A percentile compares a stretch with the other conserved stretches of the same genome.
Evolutionary conservation across 169 alveolate species (phyloP).

Genomic region (Plasmodium blacklocki): DNA sequence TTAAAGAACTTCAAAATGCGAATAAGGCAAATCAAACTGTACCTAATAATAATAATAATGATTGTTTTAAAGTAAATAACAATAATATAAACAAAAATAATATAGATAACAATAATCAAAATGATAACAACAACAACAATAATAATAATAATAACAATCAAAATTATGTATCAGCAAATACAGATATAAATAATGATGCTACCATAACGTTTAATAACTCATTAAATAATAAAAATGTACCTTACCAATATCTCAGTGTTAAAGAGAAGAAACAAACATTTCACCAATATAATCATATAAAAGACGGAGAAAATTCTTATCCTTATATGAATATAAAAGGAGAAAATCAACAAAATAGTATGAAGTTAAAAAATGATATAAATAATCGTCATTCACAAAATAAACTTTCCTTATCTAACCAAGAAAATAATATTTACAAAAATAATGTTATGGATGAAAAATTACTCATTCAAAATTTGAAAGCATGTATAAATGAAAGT

Average conservation of each 20-base stretch:
- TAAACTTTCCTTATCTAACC: background rate
- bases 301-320: background rate
- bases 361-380: background rate
- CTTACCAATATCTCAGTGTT: too few relatives aligned
- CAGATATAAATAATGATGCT: background rate
- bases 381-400: background rate
- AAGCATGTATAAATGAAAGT: slow-evolving; percentile 1
- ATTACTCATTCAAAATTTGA: background rate
- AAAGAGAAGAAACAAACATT: too few relatives aligned
- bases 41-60: background rate
- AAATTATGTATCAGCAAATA: background rate
- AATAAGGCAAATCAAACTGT: too few relatives aligned
- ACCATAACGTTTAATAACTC: background rate
- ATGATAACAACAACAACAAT: background rate
- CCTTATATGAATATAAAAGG: background rate
- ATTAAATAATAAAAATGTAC: background rate
- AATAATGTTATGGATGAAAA: background rate
- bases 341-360: background rate
- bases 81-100: background rate
- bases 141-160: background rate
- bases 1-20: background rate
- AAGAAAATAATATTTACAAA: background rate
- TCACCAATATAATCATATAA: too few relatives aligned
- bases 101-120: background rate
- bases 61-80: too few relatives aligned